Conservation (phyloP, 2,329 filamentous ascomycete species). For the Fusarium sp. region DNA sequence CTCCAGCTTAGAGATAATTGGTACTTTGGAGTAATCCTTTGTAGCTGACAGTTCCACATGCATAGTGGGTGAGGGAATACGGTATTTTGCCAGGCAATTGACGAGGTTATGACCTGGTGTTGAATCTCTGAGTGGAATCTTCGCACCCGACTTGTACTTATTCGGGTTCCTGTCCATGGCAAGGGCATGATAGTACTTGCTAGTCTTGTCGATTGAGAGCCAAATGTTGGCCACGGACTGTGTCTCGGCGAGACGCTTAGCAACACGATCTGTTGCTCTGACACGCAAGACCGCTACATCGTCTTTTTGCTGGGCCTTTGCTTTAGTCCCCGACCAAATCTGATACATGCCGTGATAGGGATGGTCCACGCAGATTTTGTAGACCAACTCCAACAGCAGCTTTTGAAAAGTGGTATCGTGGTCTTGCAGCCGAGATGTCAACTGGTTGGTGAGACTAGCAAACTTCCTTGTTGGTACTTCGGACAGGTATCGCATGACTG, state of each 20-base stretch:
- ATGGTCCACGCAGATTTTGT: slow-evolving; percentile 89
- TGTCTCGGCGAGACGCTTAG: slow-evolving; percentile 69
- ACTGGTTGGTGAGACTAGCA: slow-evolving; percentile 91
- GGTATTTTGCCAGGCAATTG: slow-evolving; percentile 72
- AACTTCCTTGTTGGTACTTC: slow-evolving; percentile 92
- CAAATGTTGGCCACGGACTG: slow-evolving; percentile 70
- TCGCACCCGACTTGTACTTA: slow-evolving; percentile 76
- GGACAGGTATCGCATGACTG: slow-evolving; percentile 77
- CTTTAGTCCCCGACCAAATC: slow-evolving; percentile 85
- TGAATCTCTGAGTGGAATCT: slow-evolving; percentile 74
- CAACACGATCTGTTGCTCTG: slow-evolving; percentile 78
- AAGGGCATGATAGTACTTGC: slow-evolving; percentile 73
- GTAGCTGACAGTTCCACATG: slow-evolving; percentile 80
- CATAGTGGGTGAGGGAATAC: slow-evolving; percentile 90
- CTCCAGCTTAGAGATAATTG: slow-evolving; percentile 79
- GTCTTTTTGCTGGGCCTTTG: slow-evolving; percentile 77
- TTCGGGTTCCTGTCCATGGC: slow-evolving; percentile 74
- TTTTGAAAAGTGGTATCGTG: slow-evolving; percentile 79
- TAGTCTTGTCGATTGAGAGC: slow-evolving; percentile 79
- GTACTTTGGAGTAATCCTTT: slow-evolving; percentile 81
- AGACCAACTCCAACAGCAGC: slow-evolving; percentile 79
- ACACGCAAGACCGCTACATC: slow-evolving; percentile 80
- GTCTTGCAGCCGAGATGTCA: slow-evolving; percentile 90
- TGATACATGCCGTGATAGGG: slow-evolving; percentile 98
- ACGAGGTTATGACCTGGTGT: slow-evolving; percentile 73